phyloP scores from a whole-genome alignment of 805 yeast genomes.

The Nakazawaea holstii region DNA sequence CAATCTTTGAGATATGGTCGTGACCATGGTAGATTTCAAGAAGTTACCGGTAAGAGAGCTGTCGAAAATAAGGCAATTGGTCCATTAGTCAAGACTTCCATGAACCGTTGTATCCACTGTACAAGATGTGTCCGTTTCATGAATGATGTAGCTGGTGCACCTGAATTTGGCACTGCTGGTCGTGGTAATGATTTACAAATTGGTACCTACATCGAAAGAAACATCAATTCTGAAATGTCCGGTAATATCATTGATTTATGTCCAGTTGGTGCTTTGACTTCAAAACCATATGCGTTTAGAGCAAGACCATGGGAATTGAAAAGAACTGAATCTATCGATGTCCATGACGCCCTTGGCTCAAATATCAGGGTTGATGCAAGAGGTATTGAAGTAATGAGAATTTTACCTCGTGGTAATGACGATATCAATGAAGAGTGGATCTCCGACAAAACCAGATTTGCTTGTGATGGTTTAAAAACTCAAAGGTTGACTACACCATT shows the following conservation, averaged over 20 bases:
- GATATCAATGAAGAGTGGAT: conserved; percentile 91
- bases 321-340: conserved; percentile 83
- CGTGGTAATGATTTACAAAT: conserved; percentile 92
- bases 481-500: conserved; percentile 83
- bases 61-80: conserved; percentile 89
- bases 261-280: conserved; percentile 89
- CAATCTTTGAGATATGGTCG: conserved; percentile 79
- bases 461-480: conserved; percentile 79
- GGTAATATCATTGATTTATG: conserved; percentile 86
- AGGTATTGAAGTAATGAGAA: conserved; percentile 84
- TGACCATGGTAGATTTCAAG: conserved; percentile 81
- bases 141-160: conserved; percentile 90
- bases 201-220: conserved; percentile 83
- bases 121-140: conserved; percentile 86
- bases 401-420: conserved; percentile 79
- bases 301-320: conserved; percentile 94
- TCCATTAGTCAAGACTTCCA: conserved; percentile 81
- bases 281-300: conserved; percentile 87
- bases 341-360: conserved; percentile 77
- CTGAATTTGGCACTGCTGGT: conserved; percentile 84
- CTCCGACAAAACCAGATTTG: conserved; percentile 80
- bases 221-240: conserved; percentile 76
- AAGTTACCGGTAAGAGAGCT: conserved; percentile 81
- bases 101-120: conserved; percentile 92
- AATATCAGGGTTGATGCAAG: conserved; percentile 80